These are phyloP conservation scores for Pulveroboletus ridleyi DNA, from an alignment of 1,284 basidiomycete species.

Conservation along the genomic window DNA sequence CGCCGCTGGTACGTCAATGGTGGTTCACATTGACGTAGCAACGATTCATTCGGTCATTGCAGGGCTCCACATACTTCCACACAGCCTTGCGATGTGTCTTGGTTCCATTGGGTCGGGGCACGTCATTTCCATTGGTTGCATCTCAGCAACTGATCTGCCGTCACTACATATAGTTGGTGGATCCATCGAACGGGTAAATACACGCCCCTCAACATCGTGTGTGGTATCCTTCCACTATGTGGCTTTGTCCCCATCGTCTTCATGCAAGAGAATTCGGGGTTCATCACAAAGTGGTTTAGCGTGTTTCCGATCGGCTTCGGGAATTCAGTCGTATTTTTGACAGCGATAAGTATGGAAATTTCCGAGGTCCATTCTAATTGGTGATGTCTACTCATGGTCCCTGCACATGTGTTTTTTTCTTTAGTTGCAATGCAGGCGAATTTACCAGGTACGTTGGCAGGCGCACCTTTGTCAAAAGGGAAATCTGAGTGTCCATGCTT, in stretches of 20 bases:
- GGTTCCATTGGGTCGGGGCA: conserved; percentile 22
- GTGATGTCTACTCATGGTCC: background rate
- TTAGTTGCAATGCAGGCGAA: conserved; percentile 27
- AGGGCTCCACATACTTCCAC: conserved; percentile 26
- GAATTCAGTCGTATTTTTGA: conserved; percentile 23
- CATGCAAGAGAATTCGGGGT: conserved; percentile 14
- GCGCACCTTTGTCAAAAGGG: background rate
- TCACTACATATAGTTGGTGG: conserved; percentile 17
- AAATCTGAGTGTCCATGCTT: conserved; percentile 1
- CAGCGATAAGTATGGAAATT: conserved; percentile 18
- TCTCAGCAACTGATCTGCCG: background rate
- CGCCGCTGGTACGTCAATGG: conserved; percentile 18
- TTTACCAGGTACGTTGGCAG: conserved; percentile 16
- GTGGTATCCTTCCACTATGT: conserved; percentile 21
- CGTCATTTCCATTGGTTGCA: background rate
- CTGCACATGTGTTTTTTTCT: background rate
- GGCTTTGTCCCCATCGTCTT: conserved; percentile 19
- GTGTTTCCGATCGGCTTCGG: conserved; percentile 25
- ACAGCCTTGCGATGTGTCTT: conserved; percentile 25
- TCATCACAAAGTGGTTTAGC: conserved; percentile 25
- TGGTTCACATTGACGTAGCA: background rate
- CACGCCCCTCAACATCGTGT: conserved; percentile 19
- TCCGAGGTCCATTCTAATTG: background rate
- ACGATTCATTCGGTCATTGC: background rate
- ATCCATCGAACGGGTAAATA: conserved; percentile 29